These are phyloP conservation scores for Clavispora phyllophila DNA, from an alignment of 805 yeast species.

Conservation along the genomic window DNA sequence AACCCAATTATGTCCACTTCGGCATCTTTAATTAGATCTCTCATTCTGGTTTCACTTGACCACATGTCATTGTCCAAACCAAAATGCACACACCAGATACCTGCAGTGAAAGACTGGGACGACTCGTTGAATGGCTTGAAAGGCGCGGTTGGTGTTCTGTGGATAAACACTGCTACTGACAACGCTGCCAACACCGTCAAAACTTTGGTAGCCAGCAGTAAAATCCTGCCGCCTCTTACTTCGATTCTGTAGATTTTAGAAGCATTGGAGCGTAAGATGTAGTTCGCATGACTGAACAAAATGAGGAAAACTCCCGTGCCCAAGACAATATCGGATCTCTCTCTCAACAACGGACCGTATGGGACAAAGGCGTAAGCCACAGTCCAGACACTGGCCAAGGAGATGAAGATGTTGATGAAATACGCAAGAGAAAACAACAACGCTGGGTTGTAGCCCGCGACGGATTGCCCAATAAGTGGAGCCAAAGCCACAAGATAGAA, in stretches of 20 bases:
- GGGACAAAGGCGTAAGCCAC: slow-evolving; percentile 99
- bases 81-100: slow-evolving; percentile 97
- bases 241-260: slow-evolving; percentile 20
- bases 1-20: slow-evolving; percentile 89
- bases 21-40: slow-evolving; percentile 73
- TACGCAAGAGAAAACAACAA: slow-evolving; percentile 46
- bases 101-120: slow-evolving; percentile 80
- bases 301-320: slow-evolving; percentile 50
- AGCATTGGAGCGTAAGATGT: slow-evolving; percentile 22
- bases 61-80: slow-evolving; percentile 98
- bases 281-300: slow-evolving; percentile 47
- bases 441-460: slow-evolving; percentile 53
- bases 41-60: slow-evolving; percentile 91
- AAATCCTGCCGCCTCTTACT: slow-evolving; percentile 13
- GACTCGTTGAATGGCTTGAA: slow-evolving; percentile 46
- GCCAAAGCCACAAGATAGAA: slow-evolving; percentile 58
- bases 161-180: slow-evolving; percentile 53
- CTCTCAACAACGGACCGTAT: slow-evolving; percentile 82
- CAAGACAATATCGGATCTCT: slow-evolving; percentile 76
- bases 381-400: slow-evolving; percentile 88
- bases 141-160: slow-evolving; percentile 59
- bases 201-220: slow-evolving; percentile 24
- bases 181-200: slow-evolving; percentile 44
- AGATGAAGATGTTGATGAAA: slow-evolving; percentile 46
- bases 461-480: slow-evolving; percentile 56